Conservation (phyloP, 1,284 basidiomycete genomes). For the Apiotrichum porosum region DNA sequence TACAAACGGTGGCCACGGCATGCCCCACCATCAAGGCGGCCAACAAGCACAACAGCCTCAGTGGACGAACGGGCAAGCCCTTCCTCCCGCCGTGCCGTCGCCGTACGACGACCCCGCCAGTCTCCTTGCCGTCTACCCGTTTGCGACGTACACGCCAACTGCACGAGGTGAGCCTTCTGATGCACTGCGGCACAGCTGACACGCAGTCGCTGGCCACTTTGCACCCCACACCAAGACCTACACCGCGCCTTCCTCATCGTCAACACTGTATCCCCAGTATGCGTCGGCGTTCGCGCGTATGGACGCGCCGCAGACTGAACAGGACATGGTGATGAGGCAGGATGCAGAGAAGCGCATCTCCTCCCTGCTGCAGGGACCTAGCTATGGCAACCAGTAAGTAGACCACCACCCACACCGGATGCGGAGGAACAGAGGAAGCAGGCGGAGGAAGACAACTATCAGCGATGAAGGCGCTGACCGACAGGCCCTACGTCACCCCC, state of each 20-base stretch:
- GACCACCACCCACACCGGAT: background rate
- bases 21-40: background rate
- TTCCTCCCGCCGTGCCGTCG: background rate
- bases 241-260: constrained; percentile 22
- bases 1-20: too few species aligned
- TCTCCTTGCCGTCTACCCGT: constrained; percentile 42
- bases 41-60: background rate
- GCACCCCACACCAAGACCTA: constrained; percentile 41
- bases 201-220: constrained; percentile 45
- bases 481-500: background rate
- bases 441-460: too few species aligned
- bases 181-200: background rate
- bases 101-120: constrained; percentile 32
- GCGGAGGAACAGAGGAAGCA: too few species aligned
- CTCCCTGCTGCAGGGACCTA: background rate
- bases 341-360: background rate
- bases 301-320: constrained; percentile 23
- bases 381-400: constrained; percentile 12
- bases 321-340: constrained; percentile 27
- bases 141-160: constrained; percentile 44
- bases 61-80: background rate
- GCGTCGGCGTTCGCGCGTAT: constrained; percentile 24
- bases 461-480: too few species aligned
- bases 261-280: constrained; percentile 36
- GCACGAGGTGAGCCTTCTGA: constrained; percentile 37